Percentiles rank a stretch among this genome's conserved stretches.
These are phyloP conservation scores for Neofusicoccum cordaticola DNA, from an alignment of 2,329 filamentous ascomycete genomes.

Conservation along the genomic window DNA sequence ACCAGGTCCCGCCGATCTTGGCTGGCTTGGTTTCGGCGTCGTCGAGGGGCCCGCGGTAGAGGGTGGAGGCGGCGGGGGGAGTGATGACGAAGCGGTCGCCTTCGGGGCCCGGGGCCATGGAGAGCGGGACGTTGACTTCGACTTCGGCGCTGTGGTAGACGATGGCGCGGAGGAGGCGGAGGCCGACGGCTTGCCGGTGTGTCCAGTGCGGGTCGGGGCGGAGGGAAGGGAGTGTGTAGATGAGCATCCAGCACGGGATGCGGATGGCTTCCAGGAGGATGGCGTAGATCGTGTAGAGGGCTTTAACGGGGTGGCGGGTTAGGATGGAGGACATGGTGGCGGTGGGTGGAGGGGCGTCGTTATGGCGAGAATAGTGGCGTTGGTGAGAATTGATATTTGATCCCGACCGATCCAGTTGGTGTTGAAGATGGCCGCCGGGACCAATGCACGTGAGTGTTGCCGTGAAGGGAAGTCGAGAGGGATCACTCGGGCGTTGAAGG, in stretches of 20 bases:
- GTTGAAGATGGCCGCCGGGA: not conserved
- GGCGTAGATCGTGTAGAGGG: constrained; percentile 37
- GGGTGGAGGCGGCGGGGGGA: constrained; percentile 22
- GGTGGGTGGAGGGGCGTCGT: not conserved
- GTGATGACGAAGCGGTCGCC: constrained; percentile 39
- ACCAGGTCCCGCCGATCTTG: constrained; percentile 44
- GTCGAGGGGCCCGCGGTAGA: constrained; percentile 32
- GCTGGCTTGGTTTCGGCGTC: constrained; percentile 34
- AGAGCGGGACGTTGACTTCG: constrained; percentile 28
- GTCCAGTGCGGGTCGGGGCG: constrained; percentile 42
- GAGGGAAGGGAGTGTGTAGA: constrained; percentile 33
- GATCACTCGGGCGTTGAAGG: not conserved
- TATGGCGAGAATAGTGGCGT: not conserved
- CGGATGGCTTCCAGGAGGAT: constrained; percentile 31
- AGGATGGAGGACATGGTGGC: constrained; percentile 17
- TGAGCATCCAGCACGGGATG: constrained; percentile 40
- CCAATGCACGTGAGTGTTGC: not conserved
- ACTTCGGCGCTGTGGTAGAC: constrained; percentile 33
- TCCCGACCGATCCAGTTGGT: not conserved
- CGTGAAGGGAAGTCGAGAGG: not conserved
- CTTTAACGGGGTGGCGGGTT: constrained; percentile 40
- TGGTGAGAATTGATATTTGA: not conserved
- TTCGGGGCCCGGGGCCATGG: constrained; percentile 36
- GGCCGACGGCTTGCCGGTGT: constrained; percentile 37
- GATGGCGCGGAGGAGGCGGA: constrained; percentile 33